A percentile compares a stretch with the other conserved stretches of the same genome.
These are phyloP conservation scores for Colletotrichum musicola DNA, from an alignment of 2,329 filamentous ascomycete species.

Conservation along the genomic window DNA sequence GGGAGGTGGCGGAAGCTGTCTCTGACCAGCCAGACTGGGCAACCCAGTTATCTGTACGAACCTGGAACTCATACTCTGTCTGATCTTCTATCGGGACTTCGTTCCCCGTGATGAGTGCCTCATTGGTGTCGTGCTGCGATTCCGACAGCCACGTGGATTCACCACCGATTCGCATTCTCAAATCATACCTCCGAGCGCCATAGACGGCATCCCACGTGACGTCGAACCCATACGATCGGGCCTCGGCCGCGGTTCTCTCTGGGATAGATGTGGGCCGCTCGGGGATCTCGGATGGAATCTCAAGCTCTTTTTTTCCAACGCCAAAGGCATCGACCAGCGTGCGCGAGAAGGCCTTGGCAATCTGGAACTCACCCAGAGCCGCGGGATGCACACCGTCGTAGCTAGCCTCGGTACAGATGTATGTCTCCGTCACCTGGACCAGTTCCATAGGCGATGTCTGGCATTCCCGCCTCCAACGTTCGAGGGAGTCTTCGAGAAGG, in stretches of 20 bases:
- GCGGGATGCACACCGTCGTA: slow-evolving; percentile 59
- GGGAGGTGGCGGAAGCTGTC: neutral
- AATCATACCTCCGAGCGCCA: slow-evolving; percentile 42
- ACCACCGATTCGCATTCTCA: slow-evolving; percentile 14
- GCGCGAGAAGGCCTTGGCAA: slow-evolving; percentile 54
- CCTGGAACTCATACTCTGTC: slow-evolving; percentile 29
- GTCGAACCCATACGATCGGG: slow-evolving; percentile 34
- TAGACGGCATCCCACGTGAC: slow-evolving; percentile 43
- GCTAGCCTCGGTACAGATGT: slow-evolving; percentile 46
- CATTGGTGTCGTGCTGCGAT: slow-evolving; percentile 6
- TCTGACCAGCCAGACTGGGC: slow-evolving; percentile 34
- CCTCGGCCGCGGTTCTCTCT: slow-evolving; percentile 27
- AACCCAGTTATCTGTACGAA: slow-evolving; percentile 30
- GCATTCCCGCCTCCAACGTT: slow-evolving; percentile 42
- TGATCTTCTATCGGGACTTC: slow-evolving; percentile 20
- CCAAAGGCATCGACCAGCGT: slow-evolving; percentile 45
- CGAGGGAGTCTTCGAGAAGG: slow-evolving; percentile 42
- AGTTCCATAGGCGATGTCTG: slow-evolving; percentile 46
- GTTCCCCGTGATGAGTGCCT: neutral
- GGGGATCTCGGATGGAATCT: slow-evolving; percentile 43
- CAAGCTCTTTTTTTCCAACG: slow-evolving; percentile 42
- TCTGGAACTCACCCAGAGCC: slow-evolving; percentile 55
- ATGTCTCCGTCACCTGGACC: slow-evolving; percentile 44
- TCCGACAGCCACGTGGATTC: slow-evolving; percentile 11
- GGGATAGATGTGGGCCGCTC: slow-evolving; percentile 39